phyloP scores from a whole-genome alignment of 139 green algal species.

The Chara braunii region DNA sequence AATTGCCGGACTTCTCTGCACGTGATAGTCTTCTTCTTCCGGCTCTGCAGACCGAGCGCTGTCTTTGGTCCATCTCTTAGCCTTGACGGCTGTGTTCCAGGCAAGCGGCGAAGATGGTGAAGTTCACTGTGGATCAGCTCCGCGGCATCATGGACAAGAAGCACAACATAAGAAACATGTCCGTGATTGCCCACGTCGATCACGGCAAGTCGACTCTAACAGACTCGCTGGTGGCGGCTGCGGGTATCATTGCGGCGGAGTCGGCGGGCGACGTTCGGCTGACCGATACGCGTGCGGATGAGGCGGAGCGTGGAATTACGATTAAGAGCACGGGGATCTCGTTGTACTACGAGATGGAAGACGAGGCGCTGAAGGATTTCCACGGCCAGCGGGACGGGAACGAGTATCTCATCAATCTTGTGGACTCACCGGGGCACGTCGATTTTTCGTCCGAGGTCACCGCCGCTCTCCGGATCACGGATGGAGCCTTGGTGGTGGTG shows the following conservation, averaged over 20 bases:
- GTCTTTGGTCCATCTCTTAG: too few relatives aligned
- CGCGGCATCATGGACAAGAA: conserved; percentile 55
- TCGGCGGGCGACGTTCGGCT: conserved; percentile 49
- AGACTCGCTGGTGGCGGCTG: conserved; percentile 95
- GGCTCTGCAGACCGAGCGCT: too few relatives aligned
- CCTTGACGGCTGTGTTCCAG: too few relatives aligned
- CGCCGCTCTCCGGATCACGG: conserved; percentile 96
- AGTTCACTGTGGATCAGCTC: conserved; percentile 48
- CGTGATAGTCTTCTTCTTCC: too few relatives aligned
- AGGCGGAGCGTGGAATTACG: conserved; percentile 98
- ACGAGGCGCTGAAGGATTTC: conserved; percentile 69
- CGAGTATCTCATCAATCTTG: conserved; percentile 96
- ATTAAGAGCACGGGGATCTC: conserved; percentile 99
- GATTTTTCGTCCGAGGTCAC: conserved; percentile 99
- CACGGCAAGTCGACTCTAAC: conserved; percentile 89
- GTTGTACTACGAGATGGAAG: conserved; percentile 91
- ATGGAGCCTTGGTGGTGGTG: conserved; percentile 97
- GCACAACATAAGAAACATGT: conserved; percentile 62
- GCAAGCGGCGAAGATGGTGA: conserved; percentile 20
- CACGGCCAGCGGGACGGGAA: conserved; percentile 71
- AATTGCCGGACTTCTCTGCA: too few relatives aligned
- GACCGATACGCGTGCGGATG: conserved; percentile 89
- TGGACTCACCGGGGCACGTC: conserved; percentile 99
- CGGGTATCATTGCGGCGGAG: conserved; percentile 96
- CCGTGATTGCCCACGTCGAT: conserved; percentile 54